Conservation (phyloP, 2,329 filamentous ascomycete genomes). For the Paracorniculantispora psalliotae region DNA sequence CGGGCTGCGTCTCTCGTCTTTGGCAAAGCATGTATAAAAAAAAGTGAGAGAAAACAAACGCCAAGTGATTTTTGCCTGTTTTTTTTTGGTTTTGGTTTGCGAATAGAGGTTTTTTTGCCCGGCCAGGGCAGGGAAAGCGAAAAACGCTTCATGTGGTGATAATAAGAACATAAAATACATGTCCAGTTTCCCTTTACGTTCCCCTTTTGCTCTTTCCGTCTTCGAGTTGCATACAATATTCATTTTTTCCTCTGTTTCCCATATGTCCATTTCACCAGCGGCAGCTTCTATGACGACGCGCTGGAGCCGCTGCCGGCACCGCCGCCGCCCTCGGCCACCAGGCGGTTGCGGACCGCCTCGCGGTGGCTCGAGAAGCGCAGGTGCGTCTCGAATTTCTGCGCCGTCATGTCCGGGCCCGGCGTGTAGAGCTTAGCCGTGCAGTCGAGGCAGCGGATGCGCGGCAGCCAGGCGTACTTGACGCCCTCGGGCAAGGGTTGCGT, state of each 20-base stretch:
- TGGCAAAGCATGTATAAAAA: background rate
- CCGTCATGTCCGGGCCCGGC: constrained; percentile 76
- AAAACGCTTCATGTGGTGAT: background rate
- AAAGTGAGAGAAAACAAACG: background rate
- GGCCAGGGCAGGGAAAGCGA: background rate
- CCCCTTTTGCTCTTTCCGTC: background rate
- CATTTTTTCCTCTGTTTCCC: background rate
- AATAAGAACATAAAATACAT: background rate
- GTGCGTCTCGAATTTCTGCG: constrained; percentile 90
- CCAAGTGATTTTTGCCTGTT: background rate
- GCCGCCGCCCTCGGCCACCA: constrained; percentile 21
- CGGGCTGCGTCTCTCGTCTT: background rate
- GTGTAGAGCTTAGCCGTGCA: constrained; percentile 94
- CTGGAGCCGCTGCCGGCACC: constrained; percentile 8
- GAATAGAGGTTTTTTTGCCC: background rate
- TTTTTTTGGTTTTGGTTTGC: background rate
- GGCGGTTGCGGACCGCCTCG: constrained; percentile 52
- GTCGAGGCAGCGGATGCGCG: constrained; percentile 85
- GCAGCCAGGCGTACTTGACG: constrained; percentile 76
- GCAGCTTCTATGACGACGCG: background rate
- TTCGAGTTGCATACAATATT: background rate
- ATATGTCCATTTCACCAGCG: too few relatives aligned
- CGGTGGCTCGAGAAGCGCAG: constrained; percentile 79
- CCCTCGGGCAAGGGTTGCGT: constrained; percentile 54
- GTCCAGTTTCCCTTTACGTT: background rate